Base-by-base conservation (phyloP, 2,329 filamentous ascomycete genomes). In the Trichoderma aggressivum region DNA sequence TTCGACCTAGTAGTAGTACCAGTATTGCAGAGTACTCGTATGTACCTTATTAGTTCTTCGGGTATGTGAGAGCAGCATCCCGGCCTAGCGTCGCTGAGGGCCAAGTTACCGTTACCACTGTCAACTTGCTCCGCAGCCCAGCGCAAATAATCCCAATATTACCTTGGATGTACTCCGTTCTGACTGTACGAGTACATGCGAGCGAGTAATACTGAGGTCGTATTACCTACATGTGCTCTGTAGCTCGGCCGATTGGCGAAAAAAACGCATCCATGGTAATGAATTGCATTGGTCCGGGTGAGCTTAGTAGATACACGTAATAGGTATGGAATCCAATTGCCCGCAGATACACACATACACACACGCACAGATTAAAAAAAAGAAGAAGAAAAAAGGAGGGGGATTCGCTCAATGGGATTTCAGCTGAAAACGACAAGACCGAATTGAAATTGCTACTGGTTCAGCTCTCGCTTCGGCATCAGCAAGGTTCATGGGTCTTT, bases 391-490 rank as follows among this genome's bases (percentile, higher is more conserved):
- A 59, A 59, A 59, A 34, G 30, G 30, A 43, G 58, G 58, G 32
- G n/a, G 14, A 26, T 26, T 21, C n/a, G 18, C 43, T 47, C 43
- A 21, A 50, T 50, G 43, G 18, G 21, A 64, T 21, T 64, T 64
- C 43, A 53, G 43, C 62, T 55, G n/a, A 30, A 24, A 47, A 34
- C 10, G 43, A 21, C 24, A 28, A 36, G n/a, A 47, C 26, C 36
- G 53, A 55, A 64, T 24, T 24, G 28, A 64, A 55, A 53, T 47
- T 14, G 34, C 34, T 36, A 5, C 21, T 53, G 47, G 47, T 66
- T 66, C 50, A 66, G 63, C 63, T 58, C 50, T 66, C 63, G 63
- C 63, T 66, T 66, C 34, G 26, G 39, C 36, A 58, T 39, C 32
- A 12, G 21, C 63, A 28, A 56, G 63, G 63, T 30, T 66, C 50